A percentile compares a stretch with the other conserved stretches of the same genome.
Evolutionary conservation across 1,139 yeast genomes (phyloP).

Genomic region (Suhomyces chickasaworum): DNA sequence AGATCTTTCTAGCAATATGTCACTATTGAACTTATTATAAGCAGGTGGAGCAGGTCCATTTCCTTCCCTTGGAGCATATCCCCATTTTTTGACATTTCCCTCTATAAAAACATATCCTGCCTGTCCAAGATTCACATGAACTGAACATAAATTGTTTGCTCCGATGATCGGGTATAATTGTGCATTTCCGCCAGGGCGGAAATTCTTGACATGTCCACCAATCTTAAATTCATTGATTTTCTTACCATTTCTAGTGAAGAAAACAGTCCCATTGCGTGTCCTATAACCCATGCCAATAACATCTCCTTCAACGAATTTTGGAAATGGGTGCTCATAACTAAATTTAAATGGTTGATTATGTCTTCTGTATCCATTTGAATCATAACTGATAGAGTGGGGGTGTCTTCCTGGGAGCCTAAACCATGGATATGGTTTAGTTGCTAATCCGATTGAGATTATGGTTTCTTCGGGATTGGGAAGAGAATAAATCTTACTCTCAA

Average conservation of each 20-base stretch:
- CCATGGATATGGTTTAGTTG: conserved; percentile 58
- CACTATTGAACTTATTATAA: conserved; percentile 55
- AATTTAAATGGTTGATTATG: conserved; percentile 53
- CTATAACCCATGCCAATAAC: conserved; percentile 70
- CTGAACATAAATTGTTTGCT: conserved; percentile 52
- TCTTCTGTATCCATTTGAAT: conserved; percentile 54
- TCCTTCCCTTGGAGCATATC: conserved; percentile 63
- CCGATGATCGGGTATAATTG: conserved; percentile 56
- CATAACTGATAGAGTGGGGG: conserved; percentile 50
- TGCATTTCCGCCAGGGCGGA: conserved; percentile 39
- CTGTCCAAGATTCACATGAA: conserved; percentile 60
- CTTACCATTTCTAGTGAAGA: conserved; percentile 71
- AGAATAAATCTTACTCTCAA: conserved; percentile 68
- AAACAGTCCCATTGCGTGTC: conserved; percentile 60
- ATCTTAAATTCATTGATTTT: conserved; percentile 64
- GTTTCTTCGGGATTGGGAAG: conserved; percentile 59
- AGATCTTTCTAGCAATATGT: conserved; percentile 55
- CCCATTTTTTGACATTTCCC: conserved; percentile 65
- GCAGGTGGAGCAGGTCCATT: conserved; percentile 66
- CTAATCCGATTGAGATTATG: conserved; percentile 47
- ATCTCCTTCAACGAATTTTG: conserved; percentile 56
- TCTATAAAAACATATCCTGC: conserved; percentile 61
- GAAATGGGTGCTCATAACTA: conserved; percentile 43
- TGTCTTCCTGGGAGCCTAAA: conserved; percentile 61
- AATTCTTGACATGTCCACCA: conserved; percentile 66